Evolutionary conservation across 2,329 filamentous ascomycete species (phyloP).

Genomic region (Pseudohalonectria lignicola): DNA sequence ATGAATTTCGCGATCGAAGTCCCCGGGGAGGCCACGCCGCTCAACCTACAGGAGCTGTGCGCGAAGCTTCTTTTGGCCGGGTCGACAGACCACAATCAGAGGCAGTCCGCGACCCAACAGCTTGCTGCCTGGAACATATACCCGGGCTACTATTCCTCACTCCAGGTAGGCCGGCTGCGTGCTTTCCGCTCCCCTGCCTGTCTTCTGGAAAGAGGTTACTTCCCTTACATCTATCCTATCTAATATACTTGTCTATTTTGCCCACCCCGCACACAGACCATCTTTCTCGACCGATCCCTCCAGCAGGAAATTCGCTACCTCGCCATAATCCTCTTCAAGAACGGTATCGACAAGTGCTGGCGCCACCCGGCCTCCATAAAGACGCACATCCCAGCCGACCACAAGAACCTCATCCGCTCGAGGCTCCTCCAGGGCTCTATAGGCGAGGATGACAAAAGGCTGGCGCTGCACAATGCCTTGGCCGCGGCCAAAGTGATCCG

Average conservation of each 20-base stretch:
- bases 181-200: no score
- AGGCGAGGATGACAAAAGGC: constrained; percentile 60
- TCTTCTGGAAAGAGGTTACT: no score
- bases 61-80: constrained; percentile 53
- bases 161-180: constrained; percentile 50
- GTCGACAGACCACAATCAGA: constrained; percentile 49
- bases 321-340: constrained; percentile 89
- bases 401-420: constrained; percentile 67
- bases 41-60: constrained; percentile 52
- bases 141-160: constrained; percentile 52
- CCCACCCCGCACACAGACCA: constrained; percentile 36
- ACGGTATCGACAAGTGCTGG: constrained; percentile 94
- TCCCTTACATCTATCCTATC: no score
- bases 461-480: constrained; percentile 82
- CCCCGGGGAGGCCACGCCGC: constrained; percentile 67
- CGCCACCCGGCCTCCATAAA: constrained; percentile 43
- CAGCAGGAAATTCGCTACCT: constrained; percentile 75
- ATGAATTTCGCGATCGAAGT: constrained; percentile 71
- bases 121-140: constrained; percentile 61
- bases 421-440: constrained; percentile 68
- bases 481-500: constrained; percentile 80
- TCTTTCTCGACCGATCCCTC: constrained; percentile 71
- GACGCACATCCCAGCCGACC: constrained; percentile 60
- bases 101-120: constrained; percentile 59
- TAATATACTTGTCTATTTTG: background rate